Conservation (phyloP, 352 stramenopile genomes). For the Globisporangium alternatum region DNA sequence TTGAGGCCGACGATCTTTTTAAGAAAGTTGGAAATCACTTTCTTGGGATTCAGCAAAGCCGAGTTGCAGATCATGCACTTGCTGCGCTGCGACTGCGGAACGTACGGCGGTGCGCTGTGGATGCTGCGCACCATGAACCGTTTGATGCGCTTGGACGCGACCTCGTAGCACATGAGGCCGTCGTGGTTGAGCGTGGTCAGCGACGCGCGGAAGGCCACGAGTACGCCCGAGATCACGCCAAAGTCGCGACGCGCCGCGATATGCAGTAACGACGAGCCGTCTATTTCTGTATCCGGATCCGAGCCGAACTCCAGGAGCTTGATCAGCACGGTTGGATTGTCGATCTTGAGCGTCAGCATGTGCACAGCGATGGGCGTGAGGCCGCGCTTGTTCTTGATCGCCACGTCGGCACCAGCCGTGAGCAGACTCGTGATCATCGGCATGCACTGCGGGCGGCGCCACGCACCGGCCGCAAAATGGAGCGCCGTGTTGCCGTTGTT, state of each 20-base stretch:
- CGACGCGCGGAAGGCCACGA: constrained; percentile 63
- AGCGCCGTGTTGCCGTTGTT: constrained; percentile 82
- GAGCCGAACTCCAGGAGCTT: constrained; percentile 65
- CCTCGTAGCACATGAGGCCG: constrained; percentile 78
- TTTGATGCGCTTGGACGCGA: constrained; percentile 58
- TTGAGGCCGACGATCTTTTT: constrained; percentile 47
- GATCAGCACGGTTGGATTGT: constrained; percentile 59
- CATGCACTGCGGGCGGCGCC: constrained; percentile 43
- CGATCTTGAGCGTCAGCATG: constrained; percentile 76
- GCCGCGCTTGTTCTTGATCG: constrained; percentile 55
- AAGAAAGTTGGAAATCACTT: constrained; percentile 52
- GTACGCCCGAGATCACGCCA: constrained; percentile 43
- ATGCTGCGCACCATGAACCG: constrained; percentile 73
- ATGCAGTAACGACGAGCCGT: constrained; percentile 62
- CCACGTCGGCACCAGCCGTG: constrained; percentile 47
- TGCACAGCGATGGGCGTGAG: constrained; percentile 69
- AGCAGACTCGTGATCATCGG: constrained; percentile 49
- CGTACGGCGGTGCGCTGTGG: constrained; percentile 36
- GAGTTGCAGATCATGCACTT: constrained; percentile 78
- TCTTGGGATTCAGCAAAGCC: constrained; percentile 42
- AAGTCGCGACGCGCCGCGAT: constrained; percentile 52
- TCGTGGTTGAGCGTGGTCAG: constrained; percentile 59
- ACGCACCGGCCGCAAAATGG: constrained; percentile 72
- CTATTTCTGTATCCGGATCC: constrained; percentile 57
- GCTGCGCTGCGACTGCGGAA: constrained; percentile 48